Conservation (phyloP, 345 rosid genomes). For the Gossypium bickii region DNA sequence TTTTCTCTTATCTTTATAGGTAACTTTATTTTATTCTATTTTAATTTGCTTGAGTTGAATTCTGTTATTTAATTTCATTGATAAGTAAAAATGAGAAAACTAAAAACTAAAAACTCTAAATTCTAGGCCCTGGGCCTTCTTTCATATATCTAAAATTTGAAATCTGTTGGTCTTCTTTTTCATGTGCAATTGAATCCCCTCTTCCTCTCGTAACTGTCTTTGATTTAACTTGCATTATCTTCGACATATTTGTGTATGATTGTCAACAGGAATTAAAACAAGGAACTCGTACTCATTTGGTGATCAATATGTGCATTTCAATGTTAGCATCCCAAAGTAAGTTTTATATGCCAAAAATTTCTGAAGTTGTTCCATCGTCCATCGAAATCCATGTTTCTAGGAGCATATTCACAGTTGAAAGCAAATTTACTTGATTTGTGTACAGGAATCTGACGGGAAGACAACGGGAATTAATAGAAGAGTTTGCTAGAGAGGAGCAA, state of each 20-base stretch:
- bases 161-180: not conserved
- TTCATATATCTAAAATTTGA: not conserved
- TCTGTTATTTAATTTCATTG: not conserved
- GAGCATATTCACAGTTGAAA: not conserved
- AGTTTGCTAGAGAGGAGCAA: conserved; percentile 83
- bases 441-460: conserved; percentile 73
- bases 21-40: too few species aligned
- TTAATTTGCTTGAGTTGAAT: not conserved
- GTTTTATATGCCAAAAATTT: conserved; percentile 11
- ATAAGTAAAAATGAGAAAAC: not conserved
- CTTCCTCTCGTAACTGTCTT: not conserved
- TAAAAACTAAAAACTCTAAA: too few species aligned
- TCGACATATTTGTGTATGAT: not conserved
- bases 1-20: not conserved
- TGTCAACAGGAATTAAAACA: conserved; percentile 64
- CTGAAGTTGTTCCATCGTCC: not conserved
- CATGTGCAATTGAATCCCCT: not conserved
- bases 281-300: conserved; percentile 69
- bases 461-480: conserved; percentile 88
- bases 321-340: conserved; percentile 83
- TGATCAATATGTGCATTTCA: conserved; percentile 92
- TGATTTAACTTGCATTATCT: not conserved
- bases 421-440: not conserved
- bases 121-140: not conserved
- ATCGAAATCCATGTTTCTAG: not conserved